Percentiles rank a stretch among this genome's conserved stretches.
phyloP scores from a whole-genome alignment of 2,329 filamentous ascomycete species.

The Acrocalymma vagum region DNA sequence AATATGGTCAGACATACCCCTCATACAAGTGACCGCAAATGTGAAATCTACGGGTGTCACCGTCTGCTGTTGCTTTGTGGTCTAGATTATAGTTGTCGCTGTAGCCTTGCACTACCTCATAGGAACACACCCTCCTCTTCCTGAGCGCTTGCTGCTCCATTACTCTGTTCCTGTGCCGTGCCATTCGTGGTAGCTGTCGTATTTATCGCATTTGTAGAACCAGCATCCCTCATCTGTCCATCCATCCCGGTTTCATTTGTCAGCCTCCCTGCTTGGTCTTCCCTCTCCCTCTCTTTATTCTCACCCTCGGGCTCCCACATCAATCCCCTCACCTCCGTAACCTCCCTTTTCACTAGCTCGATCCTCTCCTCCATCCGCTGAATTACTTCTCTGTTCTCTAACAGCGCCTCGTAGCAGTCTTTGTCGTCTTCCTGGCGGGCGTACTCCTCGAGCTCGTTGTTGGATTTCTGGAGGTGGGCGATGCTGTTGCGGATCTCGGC shows the following conservation, averaged over 20 bases:
- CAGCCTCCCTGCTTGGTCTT: conserved; percentile 8
- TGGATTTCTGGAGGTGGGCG: conserved; percentile 76
- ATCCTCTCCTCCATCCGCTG: conserved; percentile 73
- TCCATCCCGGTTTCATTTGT: conserved; percentile 5
- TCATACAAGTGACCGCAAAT: too few species aligned
- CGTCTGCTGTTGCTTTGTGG: too few species aligned
- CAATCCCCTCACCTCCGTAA: conserved; percentile 66
- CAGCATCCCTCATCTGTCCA: not conserved
- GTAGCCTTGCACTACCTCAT: too few species aligned
- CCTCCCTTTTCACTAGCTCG: conserved; percentile 69
- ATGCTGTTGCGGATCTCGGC: conserved; percentile 80
- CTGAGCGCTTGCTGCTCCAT: not conserved
- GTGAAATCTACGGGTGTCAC: too few species aligned
- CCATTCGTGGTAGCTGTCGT: conserved; percentile 2
- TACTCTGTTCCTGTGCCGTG: conserved; percentile 6
- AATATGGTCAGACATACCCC: too few species aligned
- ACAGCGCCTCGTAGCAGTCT: conserved; percentile 77
- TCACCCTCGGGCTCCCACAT: conserved; percentile 54
- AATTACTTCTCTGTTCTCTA: conserved; percentile 76
- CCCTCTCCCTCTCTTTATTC: conserved; percentile 18
- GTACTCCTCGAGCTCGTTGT: conserved; percentile 75
- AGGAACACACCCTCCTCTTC: conserved; percentile 26
- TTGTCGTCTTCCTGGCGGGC: conserved; percentile 62
- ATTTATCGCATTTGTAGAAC: too few species aligned
- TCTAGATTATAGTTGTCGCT: too few species aligned